phyloP scores from a whole-genome alignment of 345 rosid species.

The Pistacia integerrima region DNA sequence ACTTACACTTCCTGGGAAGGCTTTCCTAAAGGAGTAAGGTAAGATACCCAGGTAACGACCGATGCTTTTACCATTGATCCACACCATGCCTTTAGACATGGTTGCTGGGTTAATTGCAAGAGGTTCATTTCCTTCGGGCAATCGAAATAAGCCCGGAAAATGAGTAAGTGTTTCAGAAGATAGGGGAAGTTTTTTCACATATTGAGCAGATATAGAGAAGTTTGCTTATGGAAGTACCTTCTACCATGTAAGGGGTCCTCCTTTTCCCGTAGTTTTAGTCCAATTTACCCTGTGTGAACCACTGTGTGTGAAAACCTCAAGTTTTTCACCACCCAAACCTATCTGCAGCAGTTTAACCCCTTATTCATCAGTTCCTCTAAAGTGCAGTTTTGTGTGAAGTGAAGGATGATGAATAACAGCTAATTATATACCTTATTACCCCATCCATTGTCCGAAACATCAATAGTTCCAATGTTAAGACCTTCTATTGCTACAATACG shows the following conservation, averaged over 20 bases:
- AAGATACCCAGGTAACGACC: slow-evolving; percentile 53
- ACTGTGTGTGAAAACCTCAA: slow-evolving; percentile 24
- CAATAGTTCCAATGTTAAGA: slow-evolving; percentile 50
- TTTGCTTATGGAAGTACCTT: slow-evolving; percentile 29
- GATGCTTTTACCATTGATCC: slow-evolving; percentile 51
- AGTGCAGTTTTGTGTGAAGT: not conserved
- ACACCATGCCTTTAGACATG: slow-evolving; percentile 55
- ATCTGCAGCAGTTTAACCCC: slow-evolving; percentile 20
- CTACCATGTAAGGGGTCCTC: slow-evolving; percentile 48
- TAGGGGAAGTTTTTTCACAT: not conserved
- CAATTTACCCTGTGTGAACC: slow-evolving; percentile 37
- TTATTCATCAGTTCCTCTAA: not conserved
- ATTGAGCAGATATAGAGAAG: not conserved
- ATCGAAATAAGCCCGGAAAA: slow-evolving; percentile 37
- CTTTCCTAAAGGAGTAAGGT: slow-evolving; percentile 35
- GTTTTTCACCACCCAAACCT: slow-evolving; percentile 43
- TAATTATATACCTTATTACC: slow-evolving; percentile 42
- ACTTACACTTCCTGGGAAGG: slow-evolving; percentile 52
- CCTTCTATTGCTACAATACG: slow-evolving; percentile 38
- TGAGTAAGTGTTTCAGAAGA: not conserved
- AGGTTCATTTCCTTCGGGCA: slow-evolving; percentile 45
- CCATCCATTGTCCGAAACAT: slow-evolving; percentile 45
- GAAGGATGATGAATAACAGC: not conserved
- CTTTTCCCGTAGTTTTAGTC: slow-evolving; percentile 24
- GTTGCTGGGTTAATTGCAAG: slow-evolving; percentile 34